These are phyloP conservation scores for Cladosporium colombiae DNA, from an alignment of 2,329 filamentous ascomycete genomes.

Conservation along the genomic window DNA sequence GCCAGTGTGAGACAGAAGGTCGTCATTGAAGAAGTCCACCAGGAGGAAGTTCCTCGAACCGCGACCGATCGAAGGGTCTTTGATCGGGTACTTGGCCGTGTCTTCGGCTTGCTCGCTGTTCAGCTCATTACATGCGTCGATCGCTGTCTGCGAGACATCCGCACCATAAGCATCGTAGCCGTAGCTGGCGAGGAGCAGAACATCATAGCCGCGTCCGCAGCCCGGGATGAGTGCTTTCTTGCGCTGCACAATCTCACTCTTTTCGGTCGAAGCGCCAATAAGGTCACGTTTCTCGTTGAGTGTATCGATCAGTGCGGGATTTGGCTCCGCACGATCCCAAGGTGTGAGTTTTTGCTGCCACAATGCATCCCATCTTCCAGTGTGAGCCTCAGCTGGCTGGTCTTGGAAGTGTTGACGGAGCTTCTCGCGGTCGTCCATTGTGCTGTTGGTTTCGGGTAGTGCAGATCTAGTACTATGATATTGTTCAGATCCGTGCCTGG, in stretches of 20 bases:
- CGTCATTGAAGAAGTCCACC: conserved; percentile 69
- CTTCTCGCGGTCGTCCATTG: conserved; percentile 26
- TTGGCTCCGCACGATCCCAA: conserved; percentile 62
- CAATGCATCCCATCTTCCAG: conserved; percentile 56
- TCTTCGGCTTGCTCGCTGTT: conserved; percentile 36
- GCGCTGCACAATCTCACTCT: conserved; percentile 27
- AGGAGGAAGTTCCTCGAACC: conserved; percentile 59
- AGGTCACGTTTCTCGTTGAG: conserved; percentile 39
- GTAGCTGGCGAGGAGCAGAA: conserved; percentile 69
- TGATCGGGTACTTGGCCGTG: conserved; percentile 46
- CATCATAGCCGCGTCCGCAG: conserved; percentile 81
- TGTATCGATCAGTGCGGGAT: conserved; percentile 59
- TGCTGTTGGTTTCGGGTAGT: not conserved
- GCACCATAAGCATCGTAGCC: conserved; percentile 78
- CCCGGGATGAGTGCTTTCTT: conserved; percentile 73
- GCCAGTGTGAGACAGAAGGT: conserved; percentile 41
- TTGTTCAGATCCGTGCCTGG: not conserved
- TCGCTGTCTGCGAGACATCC: conserved; percentile 61
- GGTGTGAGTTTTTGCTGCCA: conserved; percentile 58
- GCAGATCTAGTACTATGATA: not conserved
- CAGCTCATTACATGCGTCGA: conserved; percentile 51
- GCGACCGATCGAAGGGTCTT: conserved; percentile 44
- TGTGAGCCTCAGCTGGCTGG: conserved; percentile 44
- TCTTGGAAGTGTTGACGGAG: conserved; percentile 42
- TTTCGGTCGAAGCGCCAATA: conserved; percentile 25